These are phyloP conservation scores for Geotrichum australiense DNA, from an alignment of 1,139 yeast genomes.

Conservation along the genomic window DNA sequence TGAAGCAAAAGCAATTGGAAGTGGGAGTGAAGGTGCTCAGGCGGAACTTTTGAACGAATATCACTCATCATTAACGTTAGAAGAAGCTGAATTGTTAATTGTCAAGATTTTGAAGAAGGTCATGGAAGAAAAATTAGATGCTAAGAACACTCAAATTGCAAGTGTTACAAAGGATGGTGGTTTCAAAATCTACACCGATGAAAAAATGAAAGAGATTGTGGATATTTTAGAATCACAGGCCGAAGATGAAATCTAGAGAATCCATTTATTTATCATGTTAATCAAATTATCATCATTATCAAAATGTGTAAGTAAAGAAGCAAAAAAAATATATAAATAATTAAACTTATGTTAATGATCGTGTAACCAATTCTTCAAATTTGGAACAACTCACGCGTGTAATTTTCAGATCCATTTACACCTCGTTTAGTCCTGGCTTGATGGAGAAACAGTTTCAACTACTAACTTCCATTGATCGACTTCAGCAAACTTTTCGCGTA, in stretches of 20 bases:
- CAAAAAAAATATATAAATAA: neutral
- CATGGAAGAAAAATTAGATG: conserved; percentile 97
- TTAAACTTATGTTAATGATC: neutral
- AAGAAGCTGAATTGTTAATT: conserved; percentile 87
- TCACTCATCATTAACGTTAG: conserved; percentile 86
- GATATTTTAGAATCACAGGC: conserved; percentile 67
- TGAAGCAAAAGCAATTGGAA: conserved; percentile 98
- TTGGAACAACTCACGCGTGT: neutral
- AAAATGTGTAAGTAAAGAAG: neutral
- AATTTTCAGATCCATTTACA: neutral
- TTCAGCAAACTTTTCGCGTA: conserved; percentile 17
- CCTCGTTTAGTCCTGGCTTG: conserved; percentile 2
- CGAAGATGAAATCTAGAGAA: conserved; percentile 37
- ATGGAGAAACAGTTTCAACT: conserved; percentile 12
- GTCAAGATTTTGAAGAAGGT: conserved; percentile 92
- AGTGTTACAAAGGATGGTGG: conserved; percentile 84
- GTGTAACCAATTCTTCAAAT: neutral
- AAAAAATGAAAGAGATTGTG: conserved; percentile 76
- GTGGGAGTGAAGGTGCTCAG: conserved; percentile 99
- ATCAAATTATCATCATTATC: too few species aligned
- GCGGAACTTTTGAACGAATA: conserved; percentile 96
- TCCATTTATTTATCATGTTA: too few species aligned
- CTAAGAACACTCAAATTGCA: conserved; percentile 92
- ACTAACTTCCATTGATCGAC: conserved; percentile 16
- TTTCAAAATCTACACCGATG: conserved; percentile 78